phyloP scores from a whole-genome alignment of 1,284 basidiomycete genomes.

The Sanguinoderma infundibulare region DNA sequence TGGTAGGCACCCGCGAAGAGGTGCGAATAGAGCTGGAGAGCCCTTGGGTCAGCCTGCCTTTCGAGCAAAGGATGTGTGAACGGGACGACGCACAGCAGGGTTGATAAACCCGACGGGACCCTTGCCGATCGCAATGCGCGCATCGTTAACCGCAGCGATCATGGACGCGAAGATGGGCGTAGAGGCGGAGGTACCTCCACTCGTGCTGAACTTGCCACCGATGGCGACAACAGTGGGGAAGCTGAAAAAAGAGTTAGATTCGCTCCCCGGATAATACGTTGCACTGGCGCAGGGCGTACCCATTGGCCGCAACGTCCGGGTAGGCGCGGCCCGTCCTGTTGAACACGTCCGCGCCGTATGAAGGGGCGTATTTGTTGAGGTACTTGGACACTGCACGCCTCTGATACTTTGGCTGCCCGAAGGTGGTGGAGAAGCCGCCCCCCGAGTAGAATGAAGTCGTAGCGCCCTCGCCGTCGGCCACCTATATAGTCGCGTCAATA shows the following conservation, averaged over 20 bases:
- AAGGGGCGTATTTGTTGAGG: slow-evolving; percentile 38
- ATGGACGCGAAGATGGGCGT: slow-evolving; percentile 46
- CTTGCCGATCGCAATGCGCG: slow-evolving; percentile 46
- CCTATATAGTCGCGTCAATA: neutral
- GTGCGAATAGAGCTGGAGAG: slow-evolving; percentile 34
- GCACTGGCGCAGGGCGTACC: no score
- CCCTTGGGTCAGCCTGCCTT: slow-evolving; percentile 3
- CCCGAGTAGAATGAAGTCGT: slow-evolving; percentile 38
- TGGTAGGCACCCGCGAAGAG: slow-evolving; percentile 38
- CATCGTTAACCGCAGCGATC: slow-evolving; percentile 65
- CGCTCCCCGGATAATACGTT: no score
- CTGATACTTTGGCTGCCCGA: slow-evolving; percentile 43
- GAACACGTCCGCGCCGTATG: slow-evolving; percentile 31
- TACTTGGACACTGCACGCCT: slow-evolving; percentile 35
- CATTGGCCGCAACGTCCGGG: slow-evolving; percentile 49
- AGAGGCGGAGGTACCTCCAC: slow-evolving; percentile 21
- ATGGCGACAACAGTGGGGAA: slow-evolving; percentile 39
- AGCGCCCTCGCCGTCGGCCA: slow-evolving; percentile 3
- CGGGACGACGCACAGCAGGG: slow-evolving; percentile 34
- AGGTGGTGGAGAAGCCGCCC: slow-evolving; percentile 49
- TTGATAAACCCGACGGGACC: slow-evolving; percentile 61
- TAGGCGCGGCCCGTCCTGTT: slow-evolving; percentile 40
- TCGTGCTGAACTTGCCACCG: slow-evolving; percentile 30
- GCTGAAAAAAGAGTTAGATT: no score
- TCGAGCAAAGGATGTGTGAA: neutral